Base-by-base conservation (phyloP, 2,329 filamentous ascomycete genomes). In the Verticillium dahliae region DNA sequence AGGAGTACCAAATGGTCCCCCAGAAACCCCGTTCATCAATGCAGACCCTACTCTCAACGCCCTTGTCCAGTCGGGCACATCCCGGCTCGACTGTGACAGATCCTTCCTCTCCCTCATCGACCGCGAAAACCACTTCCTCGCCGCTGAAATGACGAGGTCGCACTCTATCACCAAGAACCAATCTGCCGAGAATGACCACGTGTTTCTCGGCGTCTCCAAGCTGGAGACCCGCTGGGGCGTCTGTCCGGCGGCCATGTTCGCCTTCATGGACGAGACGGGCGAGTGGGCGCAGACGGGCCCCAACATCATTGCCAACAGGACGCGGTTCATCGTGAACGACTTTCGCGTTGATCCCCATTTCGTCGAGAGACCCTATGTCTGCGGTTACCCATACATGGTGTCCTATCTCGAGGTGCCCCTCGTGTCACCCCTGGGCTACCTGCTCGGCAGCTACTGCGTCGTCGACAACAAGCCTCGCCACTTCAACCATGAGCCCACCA, bases 51-150 rank as follows among this genome's bases (percentile, higher is more conserved):
- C 65, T 7, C 68, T 80, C 60, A 78, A 74, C 3, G 72, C 75
- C 14, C 74, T 78, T 45, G 74, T 75, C 27, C 77, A 80, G 62
- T 69, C 80, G 22, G 76, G 72, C 6, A 72, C 75, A 22, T 65
- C 74, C 14, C 72, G 76, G 1, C 66, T 80, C 10, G 68, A 71
- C 35, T 71, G 68, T 54, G 68, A 75, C 60, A 73, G 77, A 54
- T 71, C 71, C 55, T 66, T 79, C 45, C 69, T 81, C 50, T 80
- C 77, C 5, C 68, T 80, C 57, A 78, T 80, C 62, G 77, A 78
- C 68, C 69, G 68, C 5, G 67, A 70, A 22, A 68, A 72, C 34
- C 76, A 81, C 61, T 71, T 75, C 61, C 69, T 80, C 18, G 65
- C 79, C 35, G 72, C 75, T 45, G 77, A 80, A 64, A 73, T 75